Evolutionary conservation across 192 early-diverging fungal genomes (phyloP), one percentile per base, ranked within the genome.

Genomic region (Backusella morwellensis): DNA sequence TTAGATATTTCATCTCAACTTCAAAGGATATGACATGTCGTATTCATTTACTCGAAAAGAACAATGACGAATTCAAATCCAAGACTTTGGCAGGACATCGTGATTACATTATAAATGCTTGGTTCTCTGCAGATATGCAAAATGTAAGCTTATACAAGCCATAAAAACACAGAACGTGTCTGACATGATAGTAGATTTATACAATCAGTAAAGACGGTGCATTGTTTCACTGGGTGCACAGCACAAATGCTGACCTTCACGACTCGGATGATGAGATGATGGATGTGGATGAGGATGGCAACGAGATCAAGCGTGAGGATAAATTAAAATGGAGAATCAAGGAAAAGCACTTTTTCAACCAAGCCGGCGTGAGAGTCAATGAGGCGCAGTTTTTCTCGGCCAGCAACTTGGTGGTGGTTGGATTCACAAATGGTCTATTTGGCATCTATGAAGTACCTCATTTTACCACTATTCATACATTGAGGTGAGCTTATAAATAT

Each of bases 401-500:
- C 0, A 89, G 91, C 8, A 87, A 89, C 21, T 85, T 98, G 67
- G 75, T 98, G 56, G 93, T 97, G 1, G 93, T 96, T 63, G 98
- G 97, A 7, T 97, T 99, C 78, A 88, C 89, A 66, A 93, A 92
- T 44, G 98, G 98, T 35, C 89, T 97, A 38, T 99, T 99, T 90
- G 98, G 97, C 1, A 93, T 99, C 54, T 99, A 97, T 94, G 97
- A 99, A 84, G 86, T 99, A 76, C 97, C 98, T 6, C 91, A 92
- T 66, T 98, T 99, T 75, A 95, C 81, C 75, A 93, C 94, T 77
- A 95, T 99, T 76, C 98, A 99, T 79, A 95, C 96, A 29, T 84
- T 99, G 29, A 97, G 92, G 93, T 95, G 88, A 76, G 32, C 32
- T 32, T 3, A 32, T 32, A 32, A 32, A 32, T 3, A 32, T 0